Evolutionary conservation across 78 protist genomes (phyloP).

Genomic region (Cyanophora paradoxa): DNA sequence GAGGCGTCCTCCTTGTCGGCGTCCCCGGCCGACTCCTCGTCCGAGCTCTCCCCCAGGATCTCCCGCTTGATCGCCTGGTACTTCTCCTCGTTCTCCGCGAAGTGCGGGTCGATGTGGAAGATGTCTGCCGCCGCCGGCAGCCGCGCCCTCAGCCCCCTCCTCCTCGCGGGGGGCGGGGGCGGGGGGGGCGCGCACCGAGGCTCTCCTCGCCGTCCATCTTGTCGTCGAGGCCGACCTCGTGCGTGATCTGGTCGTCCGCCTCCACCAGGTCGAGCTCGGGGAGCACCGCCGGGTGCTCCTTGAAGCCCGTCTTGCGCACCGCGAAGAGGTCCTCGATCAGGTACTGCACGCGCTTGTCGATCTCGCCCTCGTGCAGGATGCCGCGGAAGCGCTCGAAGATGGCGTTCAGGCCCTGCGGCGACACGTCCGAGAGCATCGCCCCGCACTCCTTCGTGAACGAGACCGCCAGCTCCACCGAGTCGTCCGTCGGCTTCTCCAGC

Average conservation of each 20-base stretch:
- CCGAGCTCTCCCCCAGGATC: conserved; percentile 57
- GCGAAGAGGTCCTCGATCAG: conserved; percentile 76
- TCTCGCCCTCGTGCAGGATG: conserved; percentile 85
- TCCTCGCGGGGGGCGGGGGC: too few species aligned
- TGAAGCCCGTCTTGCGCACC: conserved; percentile 41
- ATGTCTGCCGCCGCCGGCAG: too few species aligned
- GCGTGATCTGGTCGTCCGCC: conserved; percentile 88
- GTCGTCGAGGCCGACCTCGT: conserved; percentile 53
- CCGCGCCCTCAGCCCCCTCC: too few species aligned
- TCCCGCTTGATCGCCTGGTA: conserved; percentile 37
- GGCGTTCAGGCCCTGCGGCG: conserved; percentile 33
- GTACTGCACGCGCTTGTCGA: conserved; percentile 86
- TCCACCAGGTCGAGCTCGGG: conserved; percentile 90
- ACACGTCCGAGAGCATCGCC: conserved; percentile 29
- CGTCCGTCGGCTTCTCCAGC: conserved; percentile 90
- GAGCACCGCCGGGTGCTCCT: conserved; percentile 52
- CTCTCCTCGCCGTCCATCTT: conserved; percentile 14
- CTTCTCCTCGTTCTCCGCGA: conserved; percentile 67
- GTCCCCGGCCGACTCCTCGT: conserved; percentile 39
- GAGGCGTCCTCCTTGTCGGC: conserved; percentile 45
- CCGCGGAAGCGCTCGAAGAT: conserved; percentile 74
- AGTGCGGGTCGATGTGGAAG: conserved; percentile 79
- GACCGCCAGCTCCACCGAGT: conserved; percentile 81
- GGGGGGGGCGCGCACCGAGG: neutral
- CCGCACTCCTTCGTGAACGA: conserved; percentile 74